phyloP scores from a whole-genome alignment of 2,329 filamentous ascomycete genomes.

The Cercospora zeae-maydis region DNA sequence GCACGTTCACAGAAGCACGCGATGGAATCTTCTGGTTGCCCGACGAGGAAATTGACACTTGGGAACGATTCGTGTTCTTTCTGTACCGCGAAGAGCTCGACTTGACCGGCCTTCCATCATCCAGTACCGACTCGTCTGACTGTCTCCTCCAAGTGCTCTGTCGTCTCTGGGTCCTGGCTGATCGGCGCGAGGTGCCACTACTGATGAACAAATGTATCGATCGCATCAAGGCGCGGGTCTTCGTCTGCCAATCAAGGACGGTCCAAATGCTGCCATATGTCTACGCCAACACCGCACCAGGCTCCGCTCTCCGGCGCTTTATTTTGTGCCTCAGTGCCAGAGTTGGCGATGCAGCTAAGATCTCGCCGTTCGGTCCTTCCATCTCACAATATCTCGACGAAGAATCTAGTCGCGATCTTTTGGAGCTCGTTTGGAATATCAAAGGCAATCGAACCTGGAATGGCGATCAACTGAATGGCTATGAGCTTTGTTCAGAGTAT shows the following conservation, averaged over 20 bases:
- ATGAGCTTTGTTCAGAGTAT: neutral
- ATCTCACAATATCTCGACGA: neutral
- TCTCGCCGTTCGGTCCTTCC: neutral
- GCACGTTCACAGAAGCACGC: neutral
- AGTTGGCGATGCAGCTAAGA: neutral
- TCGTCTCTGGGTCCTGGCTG: neutral
- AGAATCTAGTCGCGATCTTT: neutral
- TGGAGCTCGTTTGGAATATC: neutral
- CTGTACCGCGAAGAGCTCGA: neutral
- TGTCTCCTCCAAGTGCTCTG: neutral
- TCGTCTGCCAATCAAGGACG: neutral
- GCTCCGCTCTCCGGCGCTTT: constrained; percentile 4
- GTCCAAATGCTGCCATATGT: neutral
- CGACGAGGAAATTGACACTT: neutral
- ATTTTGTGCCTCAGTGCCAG: neutral
- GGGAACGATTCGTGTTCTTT: neutral
- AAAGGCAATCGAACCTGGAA: neutral
- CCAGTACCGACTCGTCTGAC: no score
- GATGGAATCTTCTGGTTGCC: neutral
- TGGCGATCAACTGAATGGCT: neutral
- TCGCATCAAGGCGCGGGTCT: neutral
- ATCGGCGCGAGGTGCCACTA: neutral
- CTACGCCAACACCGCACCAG: constrained; percentile 8
- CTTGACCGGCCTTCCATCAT: neutral
- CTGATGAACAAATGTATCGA: neutral